Percentiles rank a stretch among this genome's conserved stretches.
These are phyloP conservation scores for Boletus huronensis DNA, from an alignment of 768 basidiomycete genomes.

Conservation along the genomic window DNA sequence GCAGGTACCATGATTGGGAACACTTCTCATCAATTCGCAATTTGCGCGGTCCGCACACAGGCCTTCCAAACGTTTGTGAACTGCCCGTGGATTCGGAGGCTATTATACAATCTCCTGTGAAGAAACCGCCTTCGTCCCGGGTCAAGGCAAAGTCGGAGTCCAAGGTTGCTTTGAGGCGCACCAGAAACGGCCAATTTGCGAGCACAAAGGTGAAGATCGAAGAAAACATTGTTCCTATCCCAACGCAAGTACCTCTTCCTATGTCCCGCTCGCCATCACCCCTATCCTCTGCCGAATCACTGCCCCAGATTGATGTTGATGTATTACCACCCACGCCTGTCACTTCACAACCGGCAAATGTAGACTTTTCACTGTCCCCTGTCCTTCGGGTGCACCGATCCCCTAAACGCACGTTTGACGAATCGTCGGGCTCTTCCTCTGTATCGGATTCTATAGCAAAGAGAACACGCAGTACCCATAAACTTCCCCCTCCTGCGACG, in stretches of 20 bases:
- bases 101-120: constrained; percentile 30
- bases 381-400: constrained; percentile 41
- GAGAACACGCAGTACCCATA: constrained; percentile 32
- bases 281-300: constrained; percentile 25
- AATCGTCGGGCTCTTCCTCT: constrained; percentile 46
- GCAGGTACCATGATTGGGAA: constrained; percentile 90
- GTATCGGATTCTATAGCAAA: constrained; percentile 35
- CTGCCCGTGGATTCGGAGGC: constrained; percentile 32
- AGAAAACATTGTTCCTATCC: constrained; percentile 21
- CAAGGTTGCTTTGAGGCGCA: constrained; percentile 14
- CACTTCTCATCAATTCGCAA: constrained; percentile 94
- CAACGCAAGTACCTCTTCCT: constrained; percentile 36
- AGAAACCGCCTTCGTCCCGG: constrained; percentile 33
- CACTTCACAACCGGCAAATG: constrained; percentile 10
- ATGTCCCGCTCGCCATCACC: constrained; percentile 38
- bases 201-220: constrained; percentile 22
- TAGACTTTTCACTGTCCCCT: constrained; percentile 12
- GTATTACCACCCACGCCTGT: constrained; percentile 28
- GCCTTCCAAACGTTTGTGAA: constrained; percentile 64
- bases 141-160: constrained; percentile 25
- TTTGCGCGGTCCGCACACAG: constrained; percentile 76
- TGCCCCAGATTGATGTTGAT: constrained; percentile 26
- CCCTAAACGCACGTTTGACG: constrained; percentile 60
- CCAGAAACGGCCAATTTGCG: constrained; percentile 25
- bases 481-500: constrained; percentile 14